Conservation (phyloP, 768 basidiomycete genomes). For the Mycena pura region DNA sequence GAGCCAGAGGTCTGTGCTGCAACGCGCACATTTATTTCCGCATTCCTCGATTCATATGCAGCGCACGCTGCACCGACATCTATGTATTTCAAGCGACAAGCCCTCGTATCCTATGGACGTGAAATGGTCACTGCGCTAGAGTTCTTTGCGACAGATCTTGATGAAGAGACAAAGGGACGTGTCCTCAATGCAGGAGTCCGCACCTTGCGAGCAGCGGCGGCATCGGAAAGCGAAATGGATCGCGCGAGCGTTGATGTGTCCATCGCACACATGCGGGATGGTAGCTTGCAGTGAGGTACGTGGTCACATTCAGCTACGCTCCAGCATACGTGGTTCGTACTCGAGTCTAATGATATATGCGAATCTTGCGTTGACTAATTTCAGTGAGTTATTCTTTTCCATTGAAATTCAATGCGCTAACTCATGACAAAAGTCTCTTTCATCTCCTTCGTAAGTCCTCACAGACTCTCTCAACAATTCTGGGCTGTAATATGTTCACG, state of each 20-base stretch:
- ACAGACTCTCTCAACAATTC: no score
- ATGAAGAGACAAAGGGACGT: conserved; percentile 24
- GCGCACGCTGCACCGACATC: conserved; percentile 11
- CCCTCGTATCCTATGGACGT: conserved; percentile 36
- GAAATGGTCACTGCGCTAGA: conserved; percentile 37
- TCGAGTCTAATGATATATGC: neutral
- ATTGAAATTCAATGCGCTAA: no score
- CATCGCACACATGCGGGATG: neutral
- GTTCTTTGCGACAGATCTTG: conserved; percentile 29
- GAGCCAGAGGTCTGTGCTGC: conserved; percentile 10
- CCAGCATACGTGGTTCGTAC: no score
- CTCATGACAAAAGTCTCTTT: no score
- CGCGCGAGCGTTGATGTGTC: neutral
- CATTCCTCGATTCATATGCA: conserved; percentile 28
- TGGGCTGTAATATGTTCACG: no score
- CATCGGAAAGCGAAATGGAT: conserved; percentile 1
- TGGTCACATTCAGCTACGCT: neutral
- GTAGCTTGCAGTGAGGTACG: neutral
- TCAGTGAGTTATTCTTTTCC: no score
- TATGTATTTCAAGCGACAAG: conserved; percentile 26
- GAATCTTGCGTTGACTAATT: neutral
- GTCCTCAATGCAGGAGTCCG: conserved; percentile 29
- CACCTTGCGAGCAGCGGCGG: conserved; percentile 31
- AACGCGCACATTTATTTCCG: conserved; percentile 27
- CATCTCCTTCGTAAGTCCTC: no score